These are phyloP conservation scores for Penicillium simplicissimum DNA, from an alignment of 495 filamentous ascomycete genomes.

Conservation along the genomic window DNA sequence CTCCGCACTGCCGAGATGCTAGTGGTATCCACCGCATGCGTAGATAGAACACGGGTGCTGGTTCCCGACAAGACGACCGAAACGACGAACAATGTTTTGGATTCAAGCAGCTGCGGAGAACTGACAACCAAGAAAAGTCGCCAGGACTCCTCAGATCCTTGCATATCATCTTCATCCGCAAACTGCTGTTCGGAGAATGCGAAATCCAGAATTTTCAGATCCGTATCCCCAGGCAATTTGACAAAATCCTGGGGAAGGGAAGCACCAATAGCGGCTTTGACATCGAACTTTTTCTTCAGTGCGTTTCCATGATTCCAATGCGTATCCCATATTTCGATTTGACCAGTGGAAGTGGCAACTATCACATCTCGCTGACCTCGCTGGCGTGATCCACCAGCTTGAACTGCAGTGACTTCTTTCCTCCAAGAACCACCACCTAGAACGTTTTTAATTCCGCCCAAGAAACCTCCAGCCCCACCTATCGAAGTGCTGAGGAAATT, in stretches of 20 bases:
- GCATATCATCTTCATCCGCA: slow-evolving; percentile 16
- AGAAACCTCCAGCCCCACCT: slow-evolving; percentile 56
- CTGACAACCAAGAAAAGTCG: slow-evolving; percentile 36
- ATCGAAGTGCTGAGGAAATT: slow-evolving; percentile 68
- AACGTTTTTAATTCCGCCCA: slow-evolving; percentile 74
- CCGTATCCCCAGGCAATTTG: slow-evolving; percentile 34
- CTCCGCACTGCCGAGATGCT: slow-evolving; percentile 28
- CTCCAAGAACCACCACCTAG: slow-evolving; percentile 64
- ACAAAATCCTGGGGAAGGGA: slow-evolving; percentile 19
- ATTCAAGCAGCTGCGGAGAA: slow-evolving; percentile 20
- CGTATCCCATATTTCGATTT: slow-evolving; percentile 81
- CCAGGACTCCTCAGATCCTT: slow-evolving; percentile 30
- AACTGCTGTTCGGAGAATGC: slow-evolving; percentile 27
- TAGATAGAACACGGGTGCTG: slow-evolving; percentile 32
- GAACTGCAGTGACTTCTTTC: slow-evolving; percentile 75
- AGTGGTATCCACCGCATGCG: slow-evolving; percentile 29
- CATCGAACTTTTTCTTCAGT: slow-evolving; percentile 53
- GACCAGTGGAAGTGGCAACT: slow-evolving; percentile 69
- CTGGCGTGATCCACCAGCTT: slow-evolving; percentile 63
- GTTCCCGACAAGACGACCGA: slow-evolving; percentile 32
- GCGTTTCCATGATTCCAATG: slow-evolving; percentile 74
- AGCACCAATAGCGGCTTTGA: slow-evolving; percentile 39
- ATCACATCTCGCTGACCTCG: slow-evolving; percentile 85
- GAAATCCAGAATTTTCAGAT: slow-evolving; percentile 42
- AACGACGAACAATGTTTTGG: slow-evolving; percentile 32